phyloP scores from a whole-genome alignment of 345 rosid species.

The Orychophragmus violaceus region DNA sequence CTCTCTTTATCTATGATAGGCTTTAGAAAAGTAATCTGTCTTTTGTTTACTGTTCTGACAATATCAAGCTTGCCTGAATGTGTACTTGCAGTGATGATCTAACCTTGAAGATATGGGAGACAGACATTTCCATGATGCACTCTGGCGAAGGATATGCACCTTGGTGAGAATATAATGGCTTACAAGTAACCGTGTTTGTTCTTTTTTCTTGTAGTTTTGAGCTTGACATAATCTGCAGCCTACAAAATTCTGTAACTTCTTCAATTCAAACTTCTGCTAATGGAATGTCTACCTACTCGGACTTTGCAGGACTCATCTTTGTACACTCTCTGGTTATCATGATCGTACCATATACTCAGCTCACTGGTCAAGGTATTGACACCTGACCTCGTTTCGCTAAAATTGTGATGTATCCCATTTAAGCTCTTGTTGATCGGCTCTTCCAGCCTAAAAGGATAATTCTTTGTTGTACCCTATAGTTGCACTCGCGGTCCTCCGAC shows the following conservation, averaged over 20 bases:
- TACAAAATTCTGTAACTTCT: background rate
- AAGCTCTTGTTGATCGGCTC: background rate
- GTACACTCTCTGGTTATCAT: conserved; percentile 90
- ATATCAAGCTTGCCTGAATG: conserved; percentile 16
- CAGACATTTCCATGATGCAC: conserved; percentile 47
- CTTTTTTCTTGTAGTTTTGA: background rate
- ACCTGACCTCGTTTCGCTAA: background rate
- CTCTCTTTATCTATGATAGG: background rate
- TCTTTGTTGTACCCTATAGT: background rate
- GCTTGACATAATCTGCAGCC: background rate
- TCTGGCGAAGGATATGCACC: conserved; percentile 67
- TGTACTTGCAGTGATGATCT: conserved; percentile 89
- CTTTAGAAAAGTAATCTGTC: background rate
- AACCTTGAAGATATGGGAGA: conserved; percentile 79
- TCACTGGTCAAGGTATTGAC: conserved; percentile 88
- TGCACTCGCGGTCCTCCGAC: background rate
- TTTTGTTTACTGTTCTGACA: conserved; percentile 10
- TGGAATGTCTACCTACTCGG: background rate
- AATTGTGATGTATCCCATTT: background rate
- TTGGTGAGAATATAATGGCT: conserved; percentile 52
- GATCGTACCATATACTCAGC: conserved; percentile 89
- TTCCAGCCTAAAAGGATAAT: background rate
- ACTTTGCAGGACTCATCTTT: conserved; percentile 66
- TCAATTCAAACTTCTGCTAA: background rate
- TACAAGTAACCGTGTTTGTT: conserved; percentile 9